Evolutionary conservation across 768 basidiomycete genomes (phyloP).

Genomic region (Lactifluus echinatus): DNA sequence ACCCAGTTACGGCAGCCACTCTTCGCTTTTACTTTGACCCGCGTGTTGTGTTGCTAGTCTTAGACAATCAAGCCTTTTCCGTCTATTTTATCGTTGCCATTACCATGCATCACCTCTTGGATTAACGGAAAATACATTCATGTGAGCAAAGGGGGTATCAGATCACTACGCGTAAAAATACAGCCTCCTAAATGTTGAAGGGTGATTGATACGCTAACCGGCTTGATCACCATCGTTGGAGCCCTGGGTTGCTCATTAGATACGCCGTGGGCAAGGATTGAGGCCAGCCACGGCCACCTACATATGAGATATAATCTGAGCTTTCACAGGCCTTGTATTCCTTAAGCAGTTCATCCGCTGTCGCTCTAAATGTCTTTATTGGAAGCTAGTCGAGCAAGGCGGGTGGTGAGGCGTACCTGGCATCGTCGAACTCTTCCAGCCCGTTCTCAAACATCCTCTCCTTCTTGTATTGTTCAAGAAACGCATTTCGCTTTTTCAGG

Average conservation of each 20-base stretch:
- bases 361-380: slow-evolving; percentile 43
- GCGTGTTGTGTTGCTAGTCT: slow-evolving; percentile 19
- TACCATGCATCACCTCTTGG: not conserved
- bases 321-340: slow-evolving; percentile 97
- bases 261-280: not conserved
- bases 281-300: slow-evolving; percentile 36
- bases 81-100: not conserved
- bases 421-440: slow-evolving; percentile 94
- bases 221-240: slow-evolving; percentile 17
- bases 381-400: not conserved
- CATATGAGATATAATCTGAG: slow-evolving; percentile 87
- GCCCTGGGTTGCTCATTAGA: slow-evolving; percentile 5
- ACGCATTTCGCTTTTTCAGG: slow-evolving; percentile 81
- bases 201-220: slow-evolving; percentile 2
- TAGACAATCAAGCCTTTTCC: slow-evolving; percentile 7
- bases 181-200: not conserved
- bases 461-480: slow-evolving; percentile 95
- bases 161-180: slow-evolving; percentile 4
- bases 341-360: slow-evolving; percentile 78
- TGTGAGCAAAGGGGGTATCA: not conserved
- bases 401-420: slow-evolving; percentile 49
- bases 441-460: slow-evolving; percentile 92
- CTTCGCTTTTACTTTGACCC: slow-evolving; percentile 17
- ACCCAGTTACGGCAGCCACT: slow-evolving; percentile 23
- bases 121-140: slow-evolving; percentile 17